Evolutionary conservation across 2,329 filamentous ascomycete species (phyloP).

Genomic region (Alternaria arbusti): DNA sequence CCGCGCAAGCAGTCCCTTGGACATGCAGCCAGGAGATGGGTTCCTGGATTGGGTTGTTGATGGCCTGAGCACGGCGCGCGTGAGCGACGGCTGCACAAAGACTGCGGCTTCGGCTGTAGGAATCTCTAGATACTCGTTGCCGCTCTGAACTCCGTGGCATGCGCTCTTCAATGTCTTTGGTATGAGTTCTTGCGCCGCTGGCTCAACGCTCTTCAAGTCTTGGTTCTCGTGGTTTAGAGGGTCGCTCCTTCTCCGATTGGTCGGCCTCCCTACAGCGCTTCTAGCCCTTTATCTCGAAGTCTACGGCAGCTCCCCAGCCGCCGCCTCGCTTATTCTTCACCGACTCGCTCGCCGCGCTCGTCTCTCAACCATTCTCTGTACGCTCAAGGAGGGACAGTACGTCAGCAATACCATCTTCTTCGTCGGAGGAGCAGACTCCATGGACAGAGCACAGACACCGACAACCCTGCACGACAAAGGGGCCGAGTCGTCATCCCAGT

Average conservation of each 20-base stretch:
- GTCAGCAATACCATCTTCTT: constrained; percentile 25
- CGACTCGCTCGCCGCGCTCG: constrained; percentile 42
- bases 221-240: constrained; percentile 37
- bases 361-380: constrained; percentile 31
- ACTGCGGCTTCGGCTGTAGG: constrained; percentile 19
- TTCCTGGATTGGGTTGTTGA: constrained; percentile 16
- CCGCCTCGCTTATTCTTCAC: constrained; percentile 42
- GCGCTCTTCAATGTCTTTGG: constrained; percentile 33
- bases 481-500: constrained; percentile 20
- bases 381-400: constrained; percentile 28
- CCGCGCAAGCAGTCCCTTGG: constrained; percentile 26
- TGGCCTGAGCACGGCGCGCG: constrained; percentile 23
- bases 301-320: constrained; percentile 35
- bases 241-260: constrained; percentile 31
- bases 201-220: constrained; percentile 35
- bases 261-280: constrained; percentile 36
- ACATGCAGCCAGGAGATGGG: constrained; percentile 18
- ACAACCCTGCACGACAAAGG: constrained; percentile 39
- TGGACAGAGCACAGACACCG: constrained; percentile 39
- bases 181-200: constrained; percentile 42
- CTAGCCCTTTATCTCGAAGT: constrained; percentile 42
- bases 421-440: constrained; percentile 30
- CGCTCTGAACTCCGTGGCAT: constrained; percentile 30
- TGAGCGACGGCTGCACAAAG: constrained; percentile 23
- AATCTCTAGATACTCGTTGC: constrained; percentile 8